Percentiles rank a stretch among this genome's conserved stretches.
Evolutionary conservation across 1,284 basidiomycete genomes (phyloP).

Genomic region (Rhodofomes roseus): DNA sequence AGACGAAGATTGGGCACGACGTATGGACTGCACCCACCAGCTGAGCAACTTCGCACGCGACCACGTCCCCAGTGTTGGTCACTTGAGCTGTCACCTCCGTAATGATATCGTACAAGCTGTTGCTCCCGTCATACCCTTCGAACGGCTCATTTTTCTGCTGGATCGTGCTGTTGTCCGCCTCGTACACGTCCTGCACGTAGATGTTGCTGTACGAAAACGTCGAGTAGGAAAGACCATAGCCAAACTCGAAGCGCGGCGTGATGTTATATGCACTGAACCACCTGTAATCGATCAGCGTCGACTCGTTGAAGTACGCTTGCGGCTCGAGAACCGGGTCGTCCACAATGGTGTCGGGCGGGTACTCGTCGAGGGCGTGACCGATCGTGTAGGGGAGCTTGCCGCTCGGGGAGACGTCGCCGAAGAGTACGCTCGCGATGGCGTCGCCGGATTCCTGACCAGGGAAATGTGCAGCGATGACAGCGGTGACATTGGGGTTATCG

Average conservation of each 20-base stretch:
- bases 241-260: conserved; percentile 36
- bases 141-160: conserved; percentile 20
- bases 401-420: conserved; percentile 44
- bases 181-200: neutral
- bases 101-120: conserved; percentile 18
- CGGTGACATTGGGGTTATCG: conserved; percentile 34
- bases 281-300: neutral
- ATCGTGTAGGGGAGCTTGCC: conserved; percentile 79
- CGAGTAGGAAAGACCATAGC: conserved; percentile 40
- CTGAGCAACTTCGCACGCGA: conserved; percentile 29
- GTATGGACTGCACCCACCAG: neutral
- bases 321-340: neutral
- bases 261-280: conserved; percentile 18
- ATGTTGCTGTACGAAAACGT: conserved; percentile 35
- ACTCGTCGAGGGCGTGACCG: conserved; percentile 62
- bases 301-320: neutral
- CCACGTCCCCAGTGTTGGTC: conserved; percentile 31
- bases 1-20: too few species aligned
- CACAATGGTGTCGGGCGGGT: conserved; percentile 30
- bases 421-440: conserved; percentile 44
- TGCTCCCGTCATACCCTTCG: conserved; percentile 26
- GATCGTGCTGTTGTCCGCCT: neutral
- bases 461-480: conserved; percentile 18
- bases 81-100: conserved; percentile 28
- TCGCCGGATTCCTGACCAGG: conserved; percentile 57